Percentiles rank a stretch among this genome's conserved stretches.
These are phyloP conservation scores for Mortierella sp. DNA, from an alignment of 371 early-diverging fungal genomes.

Conservation along the genomic window DNA sequence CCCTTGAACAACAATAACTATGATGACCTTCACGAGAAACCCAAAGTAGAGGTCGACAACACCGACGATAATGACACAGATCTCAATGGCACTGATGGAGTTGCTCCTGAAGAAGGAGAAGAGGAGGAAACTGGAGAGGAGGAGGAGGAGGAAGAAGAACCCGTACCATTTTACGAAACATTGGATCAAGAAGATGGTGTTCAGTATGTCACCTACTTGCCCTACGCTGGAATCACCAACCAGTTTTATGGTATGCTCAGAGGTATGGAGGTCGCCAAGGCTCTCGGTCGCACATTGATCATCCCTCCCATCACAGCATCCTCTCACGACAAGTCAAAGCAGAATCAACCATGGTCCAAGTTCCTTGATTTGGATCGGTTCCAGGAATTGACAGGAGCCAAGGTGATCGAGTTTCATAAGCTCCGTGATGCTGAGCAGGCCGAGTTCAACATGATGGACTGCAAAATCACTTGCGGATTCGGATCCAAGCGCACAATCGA, in stretches of 20 bases:
- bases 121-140: conserved; percentile 6
- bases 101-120: conserved; percentile 15
- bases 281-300: conserved; percentile 44
- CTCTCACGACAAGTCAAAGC: conserved; percentile 56
- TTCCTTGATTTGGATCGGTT: conserved; percentile 45
- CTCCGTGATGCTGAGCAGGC: conserved; percentile 33
- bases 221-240: conserved; percentile 54
- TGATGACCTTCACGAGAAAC: conserved; percentile 1
- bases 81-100: conserved; percentile 13
- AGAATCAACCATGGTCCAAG: conserved; percentile 57
- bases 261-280: conserved; percentile 53
- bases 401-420: conserved; percentile 49
- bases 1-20: conserved; percentile 15
- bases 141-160: conserved; percentile 20
- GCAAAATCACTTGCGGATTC: conserved; percentile 55
- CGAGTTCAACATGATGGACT: conserved; percentile 36
- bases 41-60: too few species aligned
- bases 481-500: conserved; percentile 52
- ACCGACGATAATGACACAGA: conserved; percentile 3
- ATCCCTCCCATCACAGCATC: conserved; percentile 57
- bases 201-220: conserved; percentile 46
- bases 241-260: conserved; percentile 57
- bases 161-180: conserved; percentile 36
- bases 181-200: conserved; percentile 25
- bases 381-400: conserved; percentile 29